Evolutionary conservation across 257 asterid species (phyloP).

Genomic region (Ophiorrhiza pumila): DNA sequence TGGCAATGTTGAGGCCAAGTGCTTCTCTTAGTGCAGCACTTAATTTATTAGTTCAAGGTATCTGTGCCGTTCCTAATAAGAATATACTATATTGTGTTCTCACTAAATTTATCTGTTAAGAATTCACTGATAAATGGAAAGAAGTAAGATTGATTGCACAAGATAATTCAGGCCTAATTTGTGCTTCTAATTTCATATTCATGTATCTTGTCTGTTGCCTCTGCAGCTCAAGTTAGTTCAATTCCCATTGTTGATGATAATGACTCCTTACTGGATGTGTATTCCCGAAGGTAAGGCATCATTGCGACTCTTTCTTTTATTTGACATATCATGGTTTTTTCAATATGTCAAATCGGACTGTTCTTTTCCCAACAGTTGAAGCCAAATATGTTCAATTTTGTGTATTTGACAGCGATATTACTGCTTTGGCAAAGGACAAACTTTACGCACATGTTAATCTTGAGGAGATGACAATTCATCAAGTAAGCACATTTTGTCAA

Average conservation of each 20-base stretch:
- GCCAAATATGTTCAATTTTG: constrained; percentile 13
- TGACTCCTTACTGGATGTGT: constrained; percentile 81
- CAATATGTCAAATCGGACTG: not conserved
- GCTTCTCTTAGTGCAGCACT: constrained; percentile 79
- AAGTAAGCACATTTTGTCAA: constrained; percentile 32
- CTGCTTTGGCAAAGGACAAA: constrained; percentile 88
- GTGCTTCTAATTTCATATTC: not conserved
- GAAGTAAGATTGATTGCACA: not conserved
- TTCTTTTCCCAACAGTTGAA: not conserved
- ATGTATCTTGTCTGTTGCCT: constrained; percentile 8
- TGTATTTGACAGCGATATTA: constrained; percentile 71
- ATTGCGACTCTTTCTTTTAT: constrained; percentile 3
- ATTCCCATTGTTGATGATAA: constrained; percentile 89
- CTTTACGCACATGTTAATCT: constrained; percentile 71
- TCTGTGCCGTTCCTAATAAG: not conserved
- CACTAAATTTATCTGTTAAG: not conserved
- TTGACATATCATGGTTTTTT: too few relatives aligned
- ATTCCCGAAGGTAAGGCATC: constrained; percentile 71
- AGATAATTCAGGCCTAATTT: constrained; percentile 2
- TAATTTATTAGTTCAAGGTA: constrained; percentile 81
- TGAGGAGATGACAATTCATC: constrained; percentile 77
- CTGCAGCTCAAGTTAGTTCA: constrained; percentile 88
- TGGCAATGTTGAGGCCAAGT: constrained; percentile 81
- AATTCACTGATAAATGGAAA: not conserved
- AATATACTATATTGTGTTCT: not conserved